These are phyloP conservation scores for Fusarium illudens DNA, from an alignment of 2,329 filamentous ascomycete species.

Conservation along the genomic window DNA sequence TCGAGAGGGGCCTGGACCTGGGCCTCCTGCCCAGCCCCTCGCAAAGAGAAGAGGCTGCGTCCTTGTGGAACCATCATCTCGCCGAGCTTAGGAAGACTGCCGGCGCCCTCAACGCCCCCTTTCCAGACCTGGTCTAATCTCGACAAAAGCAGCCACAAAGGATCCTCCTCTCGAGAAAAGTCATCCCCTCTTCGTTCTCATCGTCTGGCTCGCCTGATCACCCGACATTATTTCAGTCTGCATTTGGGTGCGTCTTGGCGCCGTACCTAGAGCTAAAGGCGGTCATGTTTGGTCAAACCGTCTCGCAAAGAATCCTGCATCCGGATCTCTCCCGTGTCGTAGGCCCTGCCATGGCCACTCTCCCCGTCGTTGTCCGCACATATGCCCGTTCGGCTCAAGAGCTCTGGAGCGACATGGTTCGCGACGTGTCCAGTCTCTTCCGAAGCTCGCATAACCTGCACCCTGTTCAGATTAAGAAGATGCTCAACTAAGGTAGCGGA, in stretches of 20 bases:
- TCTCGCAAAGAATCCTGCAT: conserved; percentile 12
- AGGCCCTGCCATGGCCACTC: conserved; percentile 16
- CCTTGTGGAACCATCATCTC: neutral
- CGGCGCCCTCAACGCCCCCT: neutral
- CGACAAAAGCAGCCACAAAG: conserved; percentile 13
- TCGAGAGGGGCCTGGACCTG: neutral
- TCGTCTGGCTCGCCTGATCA: neutral
- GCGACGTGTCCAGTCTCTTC: neutral
- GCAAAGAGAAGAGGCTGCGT: neutral
- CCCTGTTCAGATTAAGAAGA: conserved; percentile 21
- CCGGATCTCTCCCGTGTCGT: neutral
- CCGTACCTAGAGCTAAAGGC: conserved; percentile 9
- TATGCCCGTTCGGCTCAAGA: neutral
- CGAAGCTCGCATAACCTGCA: conserved; percentile 4
- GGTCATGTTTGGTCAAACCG: conserved; percentile 6
- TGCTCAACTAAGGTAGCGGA: conserved; percentile 2
- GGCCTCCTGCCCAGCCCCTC: neutral
- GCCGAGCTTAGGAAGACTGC: neutral
- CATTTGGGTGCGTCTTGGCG: conserved; percentile 16
- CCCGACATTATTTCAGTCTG: conserved; percentile 1
- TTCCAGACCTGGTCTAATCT: conserved; percentile 14
- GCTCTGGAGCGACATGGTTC: conserved; percentile 9
- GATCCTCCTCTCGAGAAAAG: conserved; percentile 1
- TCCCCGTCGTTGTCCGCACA: conserved; percentile 12
- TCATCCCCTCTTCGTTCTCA: neutral